Evolutionary conservation across 23 red algal species (phyloP), one percentile per base, ranked within the genome.

Genomic region (Gracilaria caudata): DNA sequence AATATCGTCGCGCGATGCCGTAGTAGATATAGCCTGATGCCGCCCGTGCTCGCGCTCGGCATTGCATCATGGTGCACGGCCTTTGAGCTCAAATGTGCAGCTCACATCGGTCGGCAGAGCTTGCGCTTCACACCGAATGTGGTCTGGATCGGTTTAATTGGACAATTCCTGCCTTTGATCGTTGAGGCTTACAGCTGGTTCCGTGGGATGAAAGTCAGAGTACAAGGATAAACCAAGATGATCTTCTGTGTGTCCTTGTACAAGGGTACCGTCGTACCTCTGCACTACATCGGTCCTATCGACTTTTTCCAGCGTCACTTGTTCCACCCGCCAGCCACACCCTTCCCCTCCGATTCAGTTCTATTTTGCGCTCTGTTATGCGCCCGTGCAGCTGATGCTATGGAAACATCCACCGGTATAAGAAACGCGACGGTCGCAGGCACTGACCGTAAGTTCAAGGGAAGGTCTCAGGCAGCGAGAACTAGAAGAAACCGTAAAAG

Each of bases 111-210:
- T 66, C 61, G 28, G 26, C 29, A 66, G 61, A 35, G 3, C 61
- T 9, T 66, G 26, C 29, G 61, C 9, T 17, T 35, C 61, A 30
- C 30, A n/a, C n/a, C n/a, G 8, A 8, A 66, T 36, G 30, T 11
- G 61, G 25, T 66, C 61, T 25, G 32, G 32, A 66, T 66, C 61
- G 61, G 61, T 66, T 66, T 66, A 30, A 66, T 66, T 66, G 61
- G 61, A 37, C 12, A 7, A 36, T 17, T 66, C 19, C 25, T 14
- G 61, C 13, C 7, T 35, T 33, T 7, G 23, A 10, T 66, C 1
- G 9, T 7, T 66, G 1, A 3, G 14, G 61, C 61, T 66, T 66
- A 66, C 61, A 66, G 61, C 36, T 53, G 8, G 49, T 9, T 53
- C 19, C 49, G 49, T 45, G 4, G 43, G 4, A 45, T 11, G 43